Conservation (phyloP, 192 early-diverging fungal genomes). For the Podila epigama region DNA sequence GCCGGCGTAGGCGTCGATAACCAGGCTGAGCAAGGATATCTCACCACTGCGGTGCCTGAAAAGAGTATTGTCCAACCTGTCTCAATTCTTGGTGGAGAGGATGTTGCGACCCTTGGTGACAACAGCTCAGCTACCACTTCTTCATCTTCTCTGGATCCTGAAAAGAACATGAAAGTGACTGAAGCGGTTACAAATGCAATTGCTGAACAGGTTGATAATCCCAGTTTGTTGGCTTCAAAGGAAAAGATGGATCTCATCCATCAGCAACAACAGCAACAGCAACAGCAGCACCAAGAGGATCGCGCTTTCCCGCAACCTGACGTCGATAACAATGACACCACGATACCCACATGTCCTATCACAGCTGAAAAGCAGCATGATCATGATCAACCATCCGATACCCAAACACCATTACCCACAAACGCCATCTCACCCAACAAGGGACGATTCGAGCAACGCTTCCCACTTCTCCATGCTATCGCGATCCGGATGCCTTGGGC, state of each 20-base stretch:
- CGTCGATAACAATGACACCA: no score
- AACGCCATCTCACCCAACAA: background rate
- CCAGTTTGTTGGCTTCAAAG: no score
- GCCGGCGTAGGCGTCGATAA: background rate
- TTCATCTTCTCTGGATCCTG: background rate
- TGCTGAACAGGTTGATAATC: no score
- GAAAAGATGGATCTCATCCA: no score
- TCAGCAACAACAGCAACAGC: no score
- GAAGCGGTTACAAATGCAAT: no score
- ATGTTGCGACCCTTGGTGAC: background rate
- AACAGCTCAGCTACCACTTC: no score
- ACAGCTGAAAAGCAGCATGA: background rate
- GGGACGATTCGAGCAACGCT: conserved; percentile 11
- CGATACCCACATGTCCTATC: no score
- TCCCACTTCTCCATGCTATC: conserved; percentile 62
- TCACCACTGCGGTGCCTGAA: conserved; percentile 16
- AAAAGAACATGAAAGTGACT: no score
- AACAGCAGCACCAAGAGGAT: no score
- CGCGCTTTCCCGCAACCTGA: no score
- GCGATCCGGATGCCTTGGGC: conserved; percentile 75
- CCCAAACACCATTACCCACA: background rate
- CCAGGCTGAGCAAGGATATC: conserved; percentile 21
- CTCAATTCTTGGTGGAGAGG: background rate
- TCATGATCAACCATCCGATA: background rate
- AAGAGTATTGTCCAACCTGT: conserved; percentile 12